Evolutionary conservation across 139 green algal species (phyloP).

Genomic region (Diplosphaera chodatii): DNA sequence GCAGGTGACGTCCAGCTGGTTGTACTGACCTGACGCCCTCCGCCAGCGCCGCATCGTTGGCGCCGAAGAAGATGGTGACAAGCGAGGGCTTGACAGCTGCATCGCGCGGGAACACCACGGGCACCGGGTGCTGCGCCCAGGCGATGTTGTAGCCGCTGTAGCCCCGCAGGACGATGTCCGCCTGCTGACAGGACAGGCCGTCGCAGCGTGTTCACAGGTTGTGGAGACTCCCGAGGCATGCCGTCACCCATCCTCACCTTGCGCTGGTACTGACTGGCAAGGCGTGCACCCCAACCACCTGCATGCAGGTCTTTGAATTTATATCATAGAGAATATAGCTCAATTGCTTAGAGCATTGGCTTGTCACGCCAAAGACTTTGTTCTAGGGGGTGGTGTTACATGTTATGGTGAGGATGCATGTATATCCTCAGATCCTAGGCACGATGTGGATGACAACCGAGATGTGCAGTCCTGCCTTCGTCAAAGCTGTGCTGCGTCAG

Average conservation of each 20-base stretch:
- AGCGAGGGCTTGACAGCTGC: conserved; percentile 15
- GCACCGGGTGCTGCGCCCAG: conserved; percentile 62
- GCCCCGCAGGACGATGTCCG: conserved; percentile 76
- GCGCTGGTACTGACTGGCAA: conserved; percentile 33
- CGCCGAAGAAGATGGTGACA: conserved; percentile 82
- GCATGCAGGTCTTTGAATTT: background rate
- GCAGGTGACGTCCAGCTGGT: no score
- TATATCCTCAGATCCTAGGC: background rate
- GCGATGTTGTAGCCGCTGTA: conserved; percentile 85
- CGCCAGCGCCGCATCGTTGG: conserved; percentile 83
- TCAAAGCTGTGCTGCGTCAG: conserved; percentile 65
- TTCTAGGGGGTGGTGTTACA: no score
- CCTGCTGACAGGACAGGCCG: conserved; percentile 4
- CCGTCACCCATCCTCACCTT: conserved; percentile 14
- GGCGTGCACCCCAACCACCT: background rate
- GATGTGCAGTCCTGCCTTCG: no score
- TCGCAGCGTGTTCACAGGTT: background rate
- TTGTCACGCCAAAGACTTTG: no score
- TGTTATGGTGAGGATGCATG: no score
- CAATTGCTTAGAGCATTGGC: no score
- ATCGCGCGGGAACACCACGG: conserved; percentile 38
- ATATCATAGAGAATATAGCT: no score
- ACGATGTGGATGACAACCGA: background rate
- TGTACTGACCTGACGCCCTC: conserved; percentile 41
- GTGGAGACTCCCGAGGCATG: background rate